phyloP scores from a whole-genome alignment of 2,329 filamentous ascomycete genomes.

The Colletotrichum theobromicola region DNA sequence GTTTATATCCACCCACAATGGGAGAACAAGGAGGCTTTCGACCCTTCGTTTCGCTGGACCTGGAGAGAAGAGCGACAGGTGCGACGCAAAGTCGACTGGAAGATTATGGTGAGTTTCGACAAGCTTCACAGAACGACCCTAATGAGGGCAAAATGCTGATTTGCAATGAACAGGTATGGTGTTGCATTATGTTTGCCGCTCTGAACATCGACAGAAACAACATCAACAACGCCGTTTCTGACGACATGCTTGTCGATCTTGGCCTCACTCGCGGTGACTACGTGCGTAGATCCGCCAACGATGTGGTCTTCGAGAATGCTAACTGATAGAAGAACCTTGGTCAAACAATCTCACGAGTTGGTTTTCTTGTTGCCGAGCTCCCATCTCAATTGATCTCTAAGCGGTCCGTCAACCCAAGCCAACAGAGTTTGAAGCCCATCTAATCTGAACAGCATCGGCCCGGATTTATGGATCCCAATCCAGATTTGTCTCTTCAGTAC shows the following conservation, averaged over 20 bases:
- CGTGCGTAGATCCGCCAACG: slow-evolving; percentile 23
- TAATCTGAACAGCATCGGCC: slow-evolving; percentile 24
- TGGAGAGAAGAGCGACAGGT: slow-evolving; percentile 34
- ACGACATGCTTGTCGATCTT: slow-evolving; percentile 44
- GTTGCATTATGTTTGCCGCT: slow-evolving; percentile 36
- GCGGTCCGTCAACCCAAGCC: slow-evolving; percentile 29
- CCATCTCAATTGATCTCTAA: slow-evolving; percentile 67
- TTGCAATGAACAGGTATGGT: background rate
- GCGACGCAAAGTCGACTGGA: slow-evolving; percentile 32
- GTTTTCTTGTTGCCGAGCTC: slow-evolving; percentile 62
- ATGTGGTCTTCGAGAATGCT: background rate
- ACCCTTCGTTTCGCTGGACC: slow-evolving; percentile 36
- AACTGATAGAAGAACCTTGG: slow-evolving; percentile 49
- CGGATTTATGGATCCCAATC: slow-evolving; percentile 35
- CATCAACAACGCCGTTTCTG: slow-evolving; percentile 27
- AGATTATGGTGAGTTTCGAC: slow-evolving; percentile 35
- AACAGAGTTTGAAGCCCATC: fast-evolving
- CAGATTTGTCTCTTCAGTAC: slow-evolving; percentile 24
- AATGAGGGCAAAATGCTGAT: slow-evolving; percentile 14
- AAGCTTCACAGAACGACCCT: background rate
- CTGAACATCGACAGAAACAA: slow-evolving; percentile 29
- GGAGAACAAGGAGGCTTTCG: slow-evolving; percentile 39
- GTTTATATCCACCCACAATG: slow-evolving; percentile 39
- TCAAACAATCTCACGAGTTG: slow-evolving; percentile 58
- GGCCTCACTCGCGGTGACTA: slow-evolving; percentile 34